These are phyloP conservation scores for Adansonia digitata DNA, from an alignment of 345 rosid species.

Conservation along the genomic window DNA sequence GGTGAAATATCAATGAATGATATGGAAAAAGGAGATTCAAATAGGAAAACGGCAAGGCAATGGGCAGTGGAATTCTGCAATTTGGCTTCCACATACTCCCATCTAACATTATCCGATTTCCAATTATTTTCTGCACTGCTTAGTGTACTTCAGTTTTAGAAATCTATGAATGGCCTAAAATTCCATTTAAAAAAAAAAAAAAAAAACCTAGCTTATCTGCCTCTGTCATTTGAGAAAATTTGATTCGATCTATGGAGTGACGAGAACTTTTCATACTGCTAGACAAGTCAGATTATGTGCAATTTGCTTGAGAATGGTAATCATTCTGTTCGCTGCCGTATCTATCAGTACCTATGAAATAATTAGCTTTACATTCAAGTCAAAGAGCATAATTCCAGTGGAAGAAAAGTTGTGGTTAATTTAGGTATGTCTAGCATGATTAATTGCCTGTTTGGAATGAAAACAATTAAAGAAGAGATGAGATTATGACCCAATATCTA, in stretches of 20 bases:
- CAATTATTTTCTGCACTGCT: background rate
- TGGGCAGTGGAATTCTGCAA: background rate
- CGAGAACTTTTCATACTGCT: slow-evolving; percentile 12
- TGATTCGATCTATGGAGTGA: slow-evolving; percentile 1
- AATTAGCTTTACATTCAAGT: background rate
- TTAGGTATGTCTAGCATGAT: background rate
- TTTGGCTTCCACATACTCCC: background rate
- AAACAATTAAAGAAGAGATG: too few relatives aligned
- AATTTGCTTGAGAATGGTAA: slow-evolving; percentile 3
- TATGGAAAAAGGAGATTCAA: background rate
- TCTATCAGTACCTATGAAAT: background rate
- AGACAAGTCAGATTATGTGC: slow-evolving; percentile 14
- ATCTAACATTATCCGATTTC: background rate
- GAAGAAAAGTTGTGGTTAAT: background rate
- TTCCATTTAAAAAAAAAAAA: background rate
- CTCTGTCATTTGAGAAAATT: background rate
- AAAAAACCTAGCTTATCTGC: background rate
- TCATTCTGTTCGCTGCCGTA: background rate
- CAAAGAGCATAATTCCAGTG: too few relatives aligned
- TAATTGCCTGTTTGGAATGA: background rate
- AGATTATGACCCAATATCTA: too few relatives aligned
- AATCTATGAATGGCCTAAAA: slow-evolving; percentile 11
- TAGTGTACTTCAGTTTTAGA: background rate
- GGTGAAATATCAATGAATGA: background rate
- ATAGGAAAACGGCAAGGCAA: slow-evolving; percentile 35